These are phyloP conservation scores for Aspergillus sojae DNA, from an alignment of 2,329 filamentous ascomycete genomes.

Conservation along the genomic window DNA sequence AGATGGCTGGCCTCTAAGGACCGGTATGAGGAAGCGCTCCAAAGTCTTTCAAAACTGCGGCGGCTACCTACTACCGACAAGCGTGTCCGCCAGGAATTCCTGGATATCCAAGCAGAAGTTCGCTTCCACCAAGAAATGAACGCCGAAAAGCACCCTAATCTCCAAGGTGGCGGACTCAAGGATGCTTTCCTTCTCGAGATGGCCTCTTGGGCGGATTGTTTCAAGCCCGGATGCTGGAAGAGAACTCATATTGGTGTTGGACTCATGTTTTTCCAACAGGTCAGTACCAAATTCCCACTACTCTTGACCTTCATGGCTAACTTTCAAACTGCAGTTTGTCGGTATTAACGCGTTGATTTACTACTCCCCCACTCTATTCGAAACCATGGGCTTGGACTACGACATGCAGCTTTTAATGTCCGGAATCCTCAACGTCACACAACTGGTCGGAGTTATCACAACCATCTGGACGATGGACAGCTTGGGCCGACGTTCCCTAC, in stretches of 20 bases:
- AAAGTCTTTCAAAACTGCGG: conserved; percentile 53
- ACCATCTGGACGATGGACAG: conserved; percentile 55
- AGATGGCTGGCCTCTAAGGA: conserved; percentile 55
- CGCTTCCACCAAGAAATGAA: conserved; percentile 53
- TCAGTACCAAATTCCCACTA: conserved; percentile 14
- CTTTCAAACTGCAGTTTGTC: conserved; percentile 38
- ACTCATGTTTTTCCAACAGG: conserved; percentile 62
- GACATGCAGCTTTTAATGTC: conserved; percentile 56
- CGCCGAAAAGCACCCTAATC: conserved; percentile 41
- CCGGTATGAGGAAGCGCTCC: conserved; percentile 53
- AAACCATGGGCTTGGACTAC: conserved; percentile 49
- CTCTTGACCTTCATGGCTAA: neutral
- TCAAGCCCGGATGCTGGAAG: conserved; percentile 53
- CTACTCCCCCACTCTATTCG: conserved; percentile 64
- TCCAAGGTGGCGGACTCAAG: conserved; percentile 36
- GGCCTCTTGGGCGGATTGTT: conserved; percentile 54
- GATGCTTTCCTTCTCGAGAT: conserved; percentile 52
- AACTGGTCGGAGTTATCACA: conserved; percentile 50
- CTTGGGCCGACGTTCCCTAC: conserved; percentile 50
- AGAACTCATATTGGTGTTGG: conserved; percentile 55
- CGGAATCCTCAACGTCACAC: conserved; percentile 56
- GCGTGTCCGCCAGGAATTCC: conserved; percentile 54
- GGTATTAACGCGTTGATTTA: conserved; percentile 61
- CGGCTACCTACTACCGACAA: conserved; percentile 52
- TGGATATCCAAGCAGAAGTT: conserved; percentile 57